A percentile compares a stretch with the other conserved stretches of the same genome.
These are phyloP conservation scores for Globisporangium acanthophoron DNA, from an alignment of 352 stramenopile genomes.

Conservation along the genomic window DNA sequence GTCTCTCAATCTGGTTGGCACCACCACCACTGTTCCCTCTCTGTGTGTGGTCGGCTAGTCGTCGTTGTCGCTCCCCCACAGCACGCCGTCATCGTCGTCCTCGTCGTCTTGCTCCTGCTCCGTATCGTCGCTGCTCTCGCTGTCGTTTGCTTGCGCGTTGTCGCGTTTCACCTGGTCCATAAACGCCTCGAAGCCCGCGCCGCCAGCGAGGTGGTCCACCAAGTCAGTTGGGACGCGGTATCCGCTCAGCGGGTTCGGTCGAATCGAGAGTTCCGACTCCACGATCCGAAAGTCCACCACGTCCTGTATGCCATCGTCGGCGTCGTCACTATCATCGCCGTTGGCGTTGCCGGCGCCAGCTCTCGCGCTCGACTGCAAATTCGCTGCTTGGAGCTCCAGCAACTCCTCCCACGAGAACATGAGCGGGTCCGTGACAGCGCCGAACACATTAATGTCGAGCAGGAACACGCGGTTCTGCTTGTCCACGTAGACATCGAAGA, in stretches of 20 bases:
- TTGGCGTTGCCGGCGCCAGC: slow-evolving; percentile 5
- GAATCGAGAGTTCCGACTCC: slow-evolving; percentile 55
- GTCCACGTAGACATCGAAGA: slow-evolving; percentile 94
- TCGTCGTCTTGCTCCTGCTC: slow-evolving; percentile 19
- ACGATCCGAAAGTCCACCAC: slow-evolving; percentile 78
- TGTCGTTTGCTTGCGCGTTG: slow-evolving; percentile 25
- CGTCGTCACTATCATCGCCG: slow-evolving; percentile 5
- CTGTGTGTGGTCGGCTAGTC: slow-evolving; percentile 1
- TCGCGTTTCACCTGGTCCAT: slow-evolving; percentile 81
- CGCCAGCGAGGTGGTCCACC: slow-evolving; percentile 66
- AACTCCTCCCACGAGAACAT: slow-evolving; percentile 92
- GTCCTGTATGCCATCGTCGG: slow-evolving; percentile 37
- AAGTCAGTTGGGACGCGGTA: slow-evolving; percentile 86
- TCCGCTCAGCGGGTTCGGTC: slow-evolving; percentile 56
- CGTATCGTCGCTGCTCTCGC: slow-evolving; percentile 21
- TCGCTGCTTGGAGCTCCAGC: slow-evolving; percentile 22
- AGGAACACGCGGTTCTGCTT: slow-evolving; percentile 89
- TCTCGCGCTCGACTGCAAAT: slow-evolving; percentile 12
- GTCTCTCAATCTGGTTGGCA: too few relatives aligned
- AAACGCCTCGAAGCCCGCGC: slow-evolving; percentile 74
- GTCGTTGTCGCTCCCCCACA: slow-evolving; percentile 19
- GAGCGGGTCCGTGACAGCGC: slow-evolving; percentile 87
- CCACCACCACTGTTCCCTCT: too few relatives aligned
- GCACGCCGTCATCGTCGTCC: slow-evolving; percentile 8
- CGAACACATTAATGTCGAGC: slow-evolving; percentile 95